Conservation (phyloP, 768 basidiomycete genomes). For the Lactarius pseudohatsudake region DNA sequence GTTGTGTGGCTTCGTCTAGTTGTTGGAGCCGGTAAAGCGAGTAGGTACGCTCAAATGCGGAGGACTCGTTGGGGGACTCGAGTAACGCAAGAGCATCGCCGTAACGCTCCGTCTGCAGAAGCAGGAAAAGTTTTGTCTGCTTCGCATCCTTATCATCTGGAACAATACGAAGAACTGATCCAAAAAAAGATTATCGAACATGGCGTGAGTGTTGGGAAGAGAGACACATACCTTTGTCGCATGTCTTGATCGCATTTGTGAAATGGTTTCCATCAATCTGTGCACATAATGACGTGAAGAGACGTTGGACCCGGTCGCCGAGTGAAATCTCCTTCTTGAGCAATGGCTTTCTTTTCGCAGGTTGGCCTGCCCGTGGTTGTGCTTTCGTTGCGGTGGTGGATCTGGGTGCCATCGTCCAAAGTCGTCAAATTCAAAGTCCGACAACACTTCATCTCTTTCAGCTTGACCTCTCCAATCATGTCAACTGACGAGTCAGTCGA, state of each 20-base stretch:
- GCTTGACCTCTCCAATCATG: slow-evolving; percentile 23
- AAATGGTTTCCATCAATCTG: slow-evolving; percentile 92
- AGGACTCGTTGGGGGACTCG: slow-evolving; percentile 35
- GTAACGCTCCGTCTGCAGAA: slow-evolving; percentile 87
- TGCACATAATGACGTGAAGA: slow-evolving; percentile 78
- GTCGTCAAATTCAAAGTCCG: slow-evolving; percentile 25
- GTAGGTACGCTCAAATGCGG: slow-evolving; percentile 73
- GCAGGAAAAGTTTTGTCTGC: slow-evolving; percentile 82
- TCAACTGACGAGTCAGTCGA: slow-evolving; percentile 30
- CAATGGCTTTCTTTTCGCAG: slow-evolving; percentile 31
- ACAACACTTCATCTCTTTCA: neutral
- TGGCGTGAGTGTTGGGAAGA: neutral
- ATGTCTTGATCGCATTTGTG: slow-evolving; percentile 83
- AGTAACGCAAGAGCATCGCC: slow-evolving; percentile 63
- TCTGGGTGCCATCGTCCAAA: slow-evolving; percentile 23
- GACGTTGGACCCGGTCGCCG: slow-evolving; percentile 47
- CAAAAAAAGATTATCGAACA: slow-evolving; percentile 1
- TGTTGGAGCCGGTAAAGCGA: slow-evolving; percentile 81
- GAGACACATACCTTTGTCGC: slow-evolving; percentile 76
- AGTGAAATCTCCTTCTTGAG: slow-evolving; percentile 37
- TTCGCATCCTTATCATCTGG: slow-evolving; percentile 69
- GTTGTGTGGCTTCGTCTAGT: slow-evolving; percentile 61
- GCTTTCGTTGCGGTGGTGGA: slow-evolving; percentile 10
- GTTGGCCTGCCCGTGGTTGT: neutral
- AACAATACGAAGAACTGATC: slow-evolving; percentile 66